Evolutionary conservation across 1,139 yeast species (phyloP), one percentile per base, ranked within the genome.

Genomic region (Hyphopichia buzzinii): DNA sequence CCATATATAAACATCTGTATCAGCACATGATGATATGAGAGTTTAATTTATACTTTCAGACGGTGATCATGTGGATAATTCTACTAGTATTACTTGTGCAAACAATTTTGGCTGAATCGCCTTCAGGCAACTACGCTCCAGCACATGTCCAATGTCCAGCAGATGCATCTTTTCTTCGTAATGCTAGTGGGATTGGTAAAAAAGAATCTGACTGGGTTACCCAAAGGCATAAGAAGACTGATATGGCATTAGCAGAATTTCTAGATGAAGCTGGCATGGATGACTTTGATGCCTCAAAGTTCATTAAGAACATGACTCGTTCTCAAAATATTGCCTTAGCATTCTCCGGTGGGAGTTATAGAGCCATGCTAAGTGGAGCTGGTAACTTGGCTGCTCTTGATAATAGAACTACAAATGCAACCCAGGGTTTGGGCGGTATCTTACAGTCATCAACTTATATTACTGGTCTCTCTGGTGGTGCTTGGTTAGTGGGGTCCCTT

Each of bases 331-430:
- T 87, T 37, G 96, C 84, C 3, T 54, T 88, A 15, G 89, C 95
- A 3, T 84, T 86, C 53, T 80, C 92, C 4, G 97, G 97, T 28
- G 97, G 97, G 50, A 95, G 96, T 3, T 88, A 86, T 61, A 74
- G 97, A 40, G 95, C 96, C 35, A 86, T 88, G 96, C 63, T 88
- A 29, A 63, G 72, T 38, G 96, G 96, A n/a, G 96, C 95, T 2
- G 96, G 97, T 29, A 81, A 82, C 57, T 60, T 88, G 29, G 68
- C 90, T 12, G 96, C 92, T 1, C 60, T 87, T 41, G 97, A 89
- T 55, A 74, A 77, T 48, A 72, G 96, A 50, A 83, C 94, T 5
- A 70, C 81, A 11, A 66, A 66, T 19, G 74, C 75, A 3, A 40
- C 43, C 7, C 74, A 74, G 4, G 51, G 49, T 3, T 53, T 68